These are phyloP conservation scores for sweet orange (Citrus sinensis) DNA, from an alignment of 345 rosid genomes.

Conservation along the genomic window DVS_A1.0 CM039167.1:23960501-23961000, in stretches of 20 bases:
- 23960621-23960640: conserved; percentile 27
- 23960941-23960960: not conserved
- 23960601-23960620: conserved; percentile 40
- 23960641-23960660: conserved; percentile 31
- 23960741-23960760: conserved; percentile 36
- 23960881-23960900: conserved; percentile 22
- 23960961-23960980: no score
- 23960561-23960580: conserved; percentile 53
- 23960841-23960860: conserved; percentile 21
- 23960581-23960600: conserved; percentile 44
- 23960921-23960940: not conserved
- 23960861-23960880: conserved; percentile 31
- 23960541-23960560: conserved; percentile 45
- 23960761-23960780: conserved; percentile 29
- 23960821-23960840: not conserved
- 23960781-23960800: conserved; percentile 4
- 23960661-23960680: conserved; percentile 36
- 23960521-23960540: conserved; percentile 47
- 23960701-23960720: not conserved
- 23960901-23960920: not conserved
- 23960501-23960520: not conserved
- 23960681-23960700: conserved; percentile 13
- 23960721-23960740: conserved; percentile 6
- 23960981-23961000: no score
- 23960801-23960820: conserved; percentile 15